Conservation (phyloP, 345 rosid species). For the Lepidium didymum region DNA sequence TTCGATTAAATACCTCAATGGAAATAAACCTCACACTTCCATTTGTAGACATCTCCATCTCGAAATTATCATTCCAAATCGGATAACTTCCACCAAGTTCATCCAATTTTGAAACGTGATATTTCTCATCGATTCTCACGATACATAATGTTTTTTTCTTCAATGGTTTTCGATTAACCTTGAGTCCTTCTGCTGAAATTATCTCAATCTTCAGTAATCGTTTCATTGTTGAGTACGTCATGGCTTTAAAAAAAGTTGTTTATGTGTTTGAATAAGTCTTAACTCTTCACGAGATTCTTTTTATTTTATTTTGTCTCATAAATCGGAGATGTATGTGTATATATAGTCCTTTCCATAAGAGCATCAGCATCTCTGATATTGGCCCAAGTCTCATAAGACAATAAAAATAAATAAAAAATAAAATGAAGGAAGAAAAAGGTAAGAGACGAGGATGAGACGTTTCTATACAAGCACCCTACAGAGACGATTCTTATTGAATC, state of each 20-base stretch:
- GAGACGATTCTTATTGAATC: no score
- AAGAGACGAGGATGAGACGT: no score
- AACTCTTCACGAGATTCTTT: conserved; percentile 2
- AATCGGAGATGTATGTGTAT: not conserved
- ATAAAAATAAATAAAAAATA: no score
- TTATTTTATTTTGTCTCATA: not conserved
- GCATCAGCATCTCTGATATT: no score
- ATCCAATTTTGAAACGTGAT: conserved; percentile 12
- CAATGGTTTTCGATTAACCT: conserved; percentile 29
- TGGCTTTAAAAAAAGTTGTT: not conserved
- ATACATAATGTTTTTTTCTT: conserved; percentile 33
- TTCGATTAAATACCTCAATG: conserved; percentile 37
- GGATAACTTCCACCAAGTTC: conserved; percentile 41
- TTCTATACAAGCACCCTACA: no score
- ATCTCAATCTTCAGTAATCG: conserved; percentile 42
- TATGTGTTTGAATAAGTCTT: not conserved
- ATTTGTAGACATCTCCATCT: conserved; percentile 34
- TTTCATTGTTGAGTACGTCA: conserved; percentile 10
- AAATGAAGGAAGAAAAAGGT: no score
- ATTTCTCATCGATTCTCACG: conserved; percentile 26
- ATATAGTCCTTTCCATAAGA: no score
- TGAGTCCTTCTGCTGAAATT: conserved; percentile 54
- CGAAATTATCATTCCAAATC: conserved; percentile 49
- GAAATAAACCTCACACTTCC: conserved; percentile 25
- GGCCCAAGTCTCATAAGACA: no score